Evolutionary conservation across 2,329 filamentous ascomycete species (phyloP).

Genomic region (Neonectria punicea): DNA sequence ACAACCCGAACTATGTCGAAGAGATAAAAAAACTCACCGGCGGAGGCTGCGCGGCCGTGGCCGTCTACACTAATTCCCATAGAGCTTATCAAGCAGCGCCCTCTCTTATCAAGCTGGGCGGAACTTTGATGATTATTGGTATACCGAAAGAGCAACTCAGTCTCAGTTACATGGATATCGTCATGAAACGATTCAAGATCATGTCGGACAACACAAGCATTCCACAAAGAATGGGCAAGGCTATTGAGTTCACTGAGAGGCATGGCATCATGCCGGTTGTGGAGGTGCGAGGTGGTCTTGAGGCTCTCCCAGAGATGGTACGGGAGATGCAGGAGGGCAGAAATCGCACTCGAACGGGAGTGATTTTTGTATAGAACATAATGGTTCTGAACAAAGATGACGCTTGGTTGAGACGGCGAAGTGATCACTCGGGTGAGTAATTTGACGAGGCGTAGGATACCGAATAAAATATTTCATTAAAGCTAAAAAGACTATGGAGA

Average conservation of each 20-base stretch:
- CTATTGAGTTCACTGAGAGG: conserved; percentile 55
- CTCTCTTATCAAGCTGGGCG: conserved; percentile 49
- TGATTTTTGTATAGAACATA: conserved; percentile 16
- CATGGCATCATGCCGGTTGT: conserved; percentile 40
- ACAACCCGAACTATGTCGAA: conserved; percentile 48
- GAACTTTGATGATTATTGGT: conserved; percentile 56
- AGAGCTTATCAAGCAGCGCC: conserved; percentile 43
- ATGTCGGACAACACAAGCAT: conserved; percentile 55
- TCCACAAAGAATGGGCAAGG: conserved; percentile 55
- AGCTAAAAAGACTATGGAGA: not conserved
- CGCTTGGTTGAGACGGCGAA: not conserved
- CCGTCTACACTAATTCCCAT: conserved; percentile 50
- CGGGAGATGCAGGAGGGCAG: conserved; percentile 27
- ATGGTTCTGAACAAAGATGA: not conserved
- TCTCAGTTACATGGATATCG: conserved; percentile 52
- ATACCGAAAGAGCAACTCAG: conserved; percentile 50
- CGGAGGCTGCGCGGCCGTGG: conserved; percentile 54
- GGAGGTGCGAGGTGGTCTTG: conserved; percentile 25
- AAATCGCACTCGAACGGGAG: conserved; percentile 19
- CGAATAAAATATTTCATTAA: not conserved
- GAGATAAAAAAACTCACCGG: conserved; percentile 54
- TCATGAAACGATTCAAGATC: conserved; percentile 52
- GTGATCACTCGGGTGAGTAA: no score
- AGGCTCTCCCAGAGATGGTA: conserved; percentile 24
- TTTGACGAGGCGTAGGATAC: not conserved